Conservation (phyloP, 176 grass and related monocot genomes). For the Neostapfia colusana region DNA sequence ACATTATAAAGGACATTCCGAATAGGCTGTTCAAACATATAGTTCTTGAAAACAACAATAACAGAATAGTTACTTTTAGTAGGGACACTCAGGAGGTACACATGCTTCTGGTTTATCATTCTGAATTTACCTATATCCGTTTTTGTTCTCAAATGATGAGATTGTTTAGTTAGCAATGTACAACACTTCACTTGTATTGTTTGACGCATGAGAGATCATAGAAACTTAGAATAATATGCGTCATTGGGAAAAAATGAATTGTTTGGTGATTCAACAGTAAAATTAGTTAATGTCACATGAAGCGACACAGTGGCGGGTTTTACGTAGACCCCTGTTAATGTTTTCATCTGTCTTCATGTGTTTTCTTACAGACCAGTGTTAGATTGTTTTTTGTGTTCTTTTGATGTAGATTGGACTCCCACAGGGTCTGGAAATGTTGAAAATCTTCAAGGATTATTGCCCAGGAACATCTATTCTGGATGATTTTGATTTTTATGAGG, state of each 20-base stretch:
- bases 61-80: constrained; percentile 75
- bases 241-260: neutral
- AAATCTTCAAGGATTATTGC: constrained; percentile 64
- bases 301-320: constrained; percentile 16
- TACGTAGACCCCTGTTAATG: neutral
- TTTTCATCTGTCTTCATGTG: constrained; percentile 1
- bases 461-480: constrained; percentile 55
- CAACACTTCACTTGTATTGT: neutral
- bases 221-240: neutral
- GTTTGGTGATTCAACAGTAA: constrained; percentile 4
- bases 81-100: constrained; percentile 87
- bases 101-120: constrained; percentile 16
- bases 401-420: constrained; percentile 62
- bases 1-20: constrained; percentile 82
- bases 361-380: neutral
- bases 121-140: neutral
- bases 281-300: neutral
- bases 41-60: constrained; percentile 80
- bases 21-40: constrained; percentile 70
- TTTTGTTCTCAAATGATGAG: neutral
- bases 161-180: neutral
- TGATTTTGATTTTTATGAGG: constrained; percentile 73
- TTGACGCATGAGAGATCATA: neutral
- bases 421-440: constrained; percentile 72
- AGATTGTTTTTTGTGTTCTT: neutral